Evolutionary conservation across 495 filamentous ascomycete species (phyloP).

Genomic region (Hypoxylon fragiforme): DNA sequence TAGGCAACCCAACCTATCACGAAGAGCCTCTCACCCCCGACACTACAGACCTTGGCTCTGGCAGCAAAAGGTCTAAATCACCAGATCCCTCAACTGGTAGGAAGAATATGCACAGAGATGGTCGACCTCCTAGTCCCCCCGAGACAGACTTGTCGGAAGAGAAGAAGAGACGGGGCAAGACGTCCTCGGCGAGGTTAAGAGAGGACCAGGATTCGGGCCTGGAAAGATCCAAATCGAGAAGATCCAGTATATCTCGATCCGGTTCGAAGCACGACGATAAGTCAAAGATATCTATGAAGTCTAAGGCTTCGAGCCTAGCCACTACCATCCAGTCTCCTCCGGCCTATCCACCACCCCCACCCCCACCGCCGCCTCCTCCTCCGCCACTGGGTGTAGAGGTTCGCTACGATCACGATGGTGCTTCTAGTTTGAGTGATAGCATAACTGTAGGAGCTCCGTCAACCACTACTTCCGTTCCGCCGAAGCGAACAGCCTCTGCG

Average conservation of each 20-base stretch:
- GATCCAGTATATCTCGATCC: conserved; percentile 47
- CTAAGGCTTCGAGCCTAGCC: conserved; percentile 51
- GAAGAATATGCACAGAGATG: conserved; percentile 43
- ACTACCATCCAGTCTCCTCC: conserved; percentile 42
- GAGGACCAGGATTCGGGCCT: conserved; percentile 38
- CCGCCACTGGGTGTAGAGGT: conserved; percentile 28
- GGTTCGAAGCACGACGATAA: conserved; percentile 48
- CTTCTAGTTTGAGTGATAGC: conserved; percentile 53
- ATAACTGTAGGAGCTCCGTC: conserved; percentile 34
- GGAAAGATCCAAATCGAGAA: conserved; percentile 42
- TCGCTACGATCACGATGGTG: conserved; percentile 32
- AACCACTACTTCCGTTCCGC: conserved; percentile 64
- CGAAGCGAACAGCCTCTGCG: conserved; percentile 54
- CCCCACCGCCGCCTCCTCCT: conserved; percentile 17
- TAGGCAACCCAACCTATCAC: conserved; percentile 43
- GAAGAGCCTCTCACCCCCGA: conserved; percentile 73
- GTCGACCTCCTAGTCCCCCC: conserved; percentile 57
- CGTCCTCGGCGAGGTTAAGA: conserved; percentile 37
- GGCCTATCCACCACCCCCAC: conserved; percentile 29
- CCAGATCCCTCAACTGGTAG: conserved; percentile 35
- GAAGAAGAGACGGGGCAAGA: conserved; percentile 43
- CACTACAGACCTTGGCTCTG: conserved; percentile 71
- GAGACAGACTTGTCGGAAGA: conserved; percentile 58
- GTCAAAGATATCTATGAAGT: conserved; percentile 52
- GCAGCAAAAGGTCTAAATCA: conserved; percentile 49